These are phyloP conservation scores for Penicillium sp. DNA, from an alignment of 2,329 filamentous ascomycete species.

Conservation along the genomic window DNA sequence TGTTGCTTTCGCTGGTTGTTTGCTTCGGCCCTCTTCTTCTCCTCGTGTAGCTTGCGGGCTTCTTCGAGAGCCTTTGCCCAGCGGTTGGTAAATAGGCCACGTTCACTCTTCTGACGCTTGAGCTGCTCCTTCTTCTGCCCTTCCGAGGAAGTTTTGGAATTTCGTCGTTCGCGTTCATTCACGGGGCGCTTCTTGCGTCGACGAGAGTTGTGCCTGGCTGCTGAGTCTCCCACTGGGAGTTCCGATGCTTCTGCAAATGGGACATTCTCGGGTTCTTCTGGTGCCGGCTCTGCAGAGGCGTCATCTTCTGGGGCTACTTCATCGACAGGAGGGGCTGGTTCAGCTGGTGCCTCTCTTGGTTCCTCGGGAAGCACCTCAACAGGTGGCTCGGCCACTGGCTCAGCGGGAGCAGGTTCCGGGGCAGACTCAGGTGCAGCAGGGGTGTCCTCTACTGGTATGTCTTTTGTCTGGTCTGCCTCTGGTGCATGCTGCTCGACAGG, in stretches of 20 bases:
- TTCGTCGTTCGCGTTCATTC: conserved; percentile 41
- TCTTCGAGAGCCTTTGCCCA: conserved; percentile 46
- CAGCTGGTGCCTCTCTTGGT: background rate
- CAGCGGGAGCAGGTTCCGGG: background rate
- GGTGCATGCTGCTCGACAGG: conserved; percentile 12
- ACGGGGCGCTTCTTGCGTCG: conserved; percentile 42
- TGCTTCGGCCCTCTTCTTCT: conserved; percentile 37
- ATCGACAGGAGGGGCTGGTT: background rate
- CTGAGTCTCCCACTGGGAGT: conserved; percentile 19
- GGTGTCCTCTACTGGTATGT: conserved; percentile 14
- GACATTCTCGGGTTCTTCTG: conserved; percentile 9
- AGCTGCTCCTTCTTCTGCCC: conserved; percentile 36
- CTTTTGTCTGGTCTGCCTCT: conserved; percentile 13
- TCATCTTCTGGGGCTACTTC: conserved; percentile 12
- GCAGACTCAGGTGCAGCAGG: conserved; percentile 5
- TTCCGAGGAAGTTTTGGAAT: conserved; percentile 47
- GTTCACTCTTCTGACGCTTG: conserved; percentile 43
- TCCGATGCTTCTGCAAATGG: conserved; percentile 15
- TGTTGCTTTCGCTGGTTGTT: conserved; percentile 31
- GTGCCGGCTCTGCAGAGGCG: conserved; percentile 5
- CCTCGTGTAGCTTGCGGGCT: conserved; percentile 44
- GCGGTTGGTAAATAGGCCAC: conserved; percentile 40
- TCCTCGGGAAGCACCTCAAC: background rate
- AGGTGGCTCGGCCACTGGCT: background rate
- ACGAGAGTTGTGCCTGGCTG: conserved; percentile 28